Evolutionary conservation across 495 filamentous ascomycete genomes (phyloP), one percentile per base, ranked within the genome.

Genomic region (Podospora pseudopauciseta): DNA sequence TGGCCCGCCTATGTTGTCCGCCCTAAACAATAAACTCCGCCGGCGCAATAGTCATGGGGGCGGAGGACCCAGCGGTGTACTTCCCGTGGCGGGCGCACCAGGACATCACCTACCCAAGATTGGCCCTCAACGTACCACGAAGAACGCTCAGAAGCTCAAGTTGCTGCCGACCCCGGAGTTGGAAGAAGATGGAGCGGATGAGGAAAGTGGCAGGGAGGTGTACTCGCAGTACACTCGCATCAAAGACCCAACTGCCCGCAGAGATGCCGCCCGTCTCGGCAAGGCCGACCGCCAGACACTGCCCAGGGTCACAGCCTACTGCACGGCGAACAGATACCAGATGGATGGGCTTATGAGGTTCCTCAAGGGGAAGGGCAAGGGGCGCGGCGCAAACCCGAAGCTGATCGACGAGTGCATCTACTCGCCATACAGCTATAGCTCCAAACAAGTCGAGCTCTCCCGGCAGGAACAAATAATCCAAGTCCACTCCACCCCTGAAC

Each of bases 331-430:
- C 76, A 90, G 87, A 15, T 97, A 97, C 74, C 88, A 92, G 68
- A 86, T 97, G 78, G 94, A 97, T 6, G 89, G 88, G 4, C 81
- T 97, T 56, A 90, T 96, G 86, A 86, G 89, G 65, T 98, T 92
- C 73, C 80, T 99, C 34, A 99, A 98, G 78, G 90, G 91, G 11
- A 84, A 91, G 61, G 84, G 85, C 27, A 90, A 89, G 71, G 86
- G 84, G 54, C 86, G 91, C 64, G 92, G 92, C 2, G 85, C 95
- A 3, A 90, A 87, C 67, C 93, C 95, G 11, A 98, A 97, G 78
- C 79, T 92, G 55, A 96, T 95, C 68, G 95, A 99, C 77, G 96
- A 99, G 72, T 99, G 95, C 77, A 92, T 98, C 66, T 99, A 97
- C 75, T 92, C 94, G 3, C 91, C 93, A 0, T 99, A 92, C 76